Conservation (phyloP, 2,329 filamentous ascomycete species). For the Endocalyx cinctus region DNA sequence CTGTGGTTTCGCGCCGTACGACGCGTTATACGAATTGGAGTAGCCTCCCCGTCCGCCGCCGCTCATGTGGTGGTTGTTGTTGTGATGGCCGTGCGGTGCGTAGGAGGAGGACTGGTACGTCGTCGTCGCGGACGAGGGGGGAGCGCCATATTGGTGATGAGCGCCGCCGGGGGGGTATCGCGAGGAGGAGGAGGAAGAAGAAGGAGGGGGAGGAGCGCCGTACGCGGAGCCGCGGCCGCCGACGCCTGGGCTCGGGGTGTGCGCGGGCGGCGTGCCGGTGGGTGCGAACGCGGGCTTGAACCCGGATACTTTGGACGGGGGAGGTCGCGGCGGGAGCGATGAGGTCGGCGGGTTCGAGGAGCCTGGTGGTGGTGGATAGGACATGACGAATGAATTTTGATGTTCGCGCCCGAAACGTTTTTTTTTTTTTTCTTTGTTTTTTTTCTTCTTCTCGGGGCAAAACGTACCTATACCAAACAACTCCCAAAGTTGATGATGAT, state of each 20-base stretch:
- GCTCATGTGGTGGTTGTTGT: slow-evolving; percentile 13
- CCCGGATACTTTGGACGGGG: slow-evolving; percentile 47
- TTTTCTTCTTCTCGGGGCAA: slow-evolving; percentile 24
- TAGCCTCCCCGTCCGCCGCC: too few relatives aligned
- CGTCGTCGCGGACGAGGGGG: too few relatives aligned
- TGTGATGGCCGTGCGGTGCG: slow-evolving; percentile 24
- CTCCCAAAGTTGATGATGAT: too few relatives aligned
- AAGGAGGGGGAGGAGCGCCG: slow-evolving; percentile 30
- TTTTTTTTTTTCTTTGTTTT: slow-evolving; percentile 26
- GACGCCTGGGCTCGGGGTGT: slow-evolving; percentile 26
- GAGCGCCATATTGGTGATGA: slow-evolving; percentile 39
- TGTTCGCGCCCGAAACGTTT: slow-evolving; percentile 29
- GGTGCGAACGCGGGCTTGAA: slow-evolving; percentile 51
- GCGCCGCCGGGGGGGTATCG: too few relatives aligned
- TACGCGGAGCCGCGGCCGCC: slow-evolving; percentile 23
- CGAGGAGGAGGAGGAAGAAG: too few relatives aligned
- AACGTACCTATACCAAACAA: slow-evolving; percentile 55
- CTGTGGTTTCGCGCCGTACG: too few relatives aligned
- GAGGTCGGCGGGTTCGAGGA: slow-evolving; percentile 39
- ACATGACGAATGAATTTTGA: slow-evolving; percentile 72
- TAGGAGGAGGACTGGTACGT: slow-evolving; percentile 36
- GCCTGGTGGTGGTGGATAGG: slow-evolving; percentile 82
- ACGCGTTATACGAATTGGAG: too few relatives aligned
- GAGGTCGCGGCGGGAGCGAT: slow-evolving; percentile 75
- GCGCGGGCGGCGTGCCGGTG: slow-evolving; percentile 26